A percentile compares a stretch with the other conserved stretches of the same genome.
Conservation (phyloP, 139 green algal genomes). For the Auxenochlorella pyrenoidosa region DNA sequence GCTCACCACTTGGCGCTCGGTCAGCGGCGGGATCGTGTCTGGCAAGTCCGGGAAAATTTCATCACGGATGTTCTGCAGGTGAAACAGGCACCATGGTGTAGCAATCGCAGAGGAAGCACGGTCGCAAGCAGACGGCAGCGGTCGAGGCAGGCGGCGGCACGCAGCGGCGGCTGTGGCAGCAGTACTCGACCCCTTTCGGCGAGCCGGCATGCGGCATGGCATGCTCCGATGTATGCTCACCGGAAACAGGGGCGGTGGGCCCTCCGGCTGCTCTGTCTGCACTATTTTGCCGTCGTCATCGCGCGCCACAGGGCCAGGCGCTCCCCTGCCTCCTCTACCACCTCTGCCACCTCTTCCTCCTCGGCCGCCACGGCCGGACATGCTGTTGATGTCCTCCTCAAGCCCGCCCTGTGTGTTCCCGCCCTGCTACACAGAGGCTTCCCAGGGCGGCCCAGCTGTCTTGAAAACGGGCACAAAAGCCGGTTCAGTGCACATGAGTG, state of each 20-base stretch:
- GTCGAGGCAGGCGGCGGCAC: not conserved
- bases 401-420: no score
- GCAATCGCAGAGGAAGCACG: not conserved
- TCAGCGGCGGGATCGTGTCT: not conserved
- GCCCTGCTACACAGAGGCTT: no score
- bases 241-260: slow-evolving; percentile 34
- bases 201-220: no score
- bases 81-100: not conserved
- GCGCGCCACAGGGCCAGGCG: not conserved
- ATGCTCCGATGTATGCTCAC: not conserved
- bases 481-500: no score
- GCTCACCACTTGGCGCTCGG: slow-evolving; percentile 33
- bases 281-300: slow-evolving; percentile 39
- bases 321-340: not conserved
- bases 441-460: no score
- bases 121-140: not conserved
- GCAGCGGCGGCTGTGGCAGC: not conserved
- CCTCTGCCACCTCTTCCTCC: not conserved
- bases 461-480: no score
- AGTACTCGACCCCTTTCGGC: not conserved
- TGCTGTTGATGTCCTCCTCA: not conserved
- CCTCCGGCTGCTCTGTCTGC: slow-evolving; percentile 16
- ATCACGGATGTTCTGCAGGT: not conserved
- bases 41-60: not conserved
- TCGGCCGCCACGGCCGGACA: slow-evolving; percentile 18